A percentile compares a stretch with the other conserved stretches of the same genome.
Evolutionary conservation across 768 basidiomycete species (phyloP).

Genomic region (Gelatoporia subvermispora): DNA sequence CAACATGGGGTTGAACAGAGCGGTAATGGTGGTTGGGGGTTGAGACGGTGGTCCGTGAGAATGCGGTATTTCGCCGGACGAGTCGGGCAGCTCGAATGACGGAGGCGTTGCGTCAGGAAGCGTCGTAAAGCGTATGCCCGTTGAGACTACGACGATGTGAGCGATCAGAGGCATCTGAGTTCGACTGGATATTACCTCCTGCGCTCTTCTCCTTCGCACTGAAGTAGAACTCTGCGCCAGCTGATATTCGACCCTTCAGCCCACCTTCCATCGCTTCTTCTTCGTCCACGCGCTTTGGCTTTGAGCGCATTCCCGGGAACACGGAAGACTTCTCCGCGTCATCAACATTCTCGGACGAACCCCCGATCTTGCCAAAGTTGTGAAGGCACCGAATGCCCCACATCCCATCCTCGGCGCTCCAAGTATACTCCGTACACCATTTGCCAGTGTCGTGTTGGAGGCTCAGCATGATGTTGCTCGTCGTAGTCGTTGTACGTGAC

Average conservation of each 20-base stretch:
- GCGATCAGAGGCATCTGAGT: not conserved
- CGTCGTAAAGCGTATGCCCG: slow-evolving; percentile 92
- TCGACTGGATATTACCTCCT: slow-evolving; percentile 51
- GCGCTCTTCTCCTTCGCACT: slow-evolving; percentile 91
- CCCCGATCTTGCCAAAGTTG: slow-evolving; percentile 78
- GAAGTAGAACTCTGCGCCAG: slow-evolving; percentile 91
- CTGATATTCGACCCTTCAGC: slow-evolving; percentile 82
- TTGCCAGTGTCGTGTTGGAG: slow-evolving; percentile 90
- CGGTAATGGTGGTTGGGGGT: slow-evolving; percentile 92
- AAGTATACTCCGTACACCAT: slow-evolving; percentile 92
- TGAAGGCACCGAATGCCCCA: slow-evolving; percentile 84
- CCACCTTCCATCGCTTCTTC: slow-evolving; percentile 93
- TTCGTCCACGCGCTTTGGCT: slow-evolving; percentile 83
- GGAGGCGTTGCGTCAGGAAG: slow-evolving; percentile 74
- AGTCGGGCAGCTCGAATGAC: slow-evolving; percentile 45
- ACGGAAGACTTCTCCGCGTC: slow-evolving; percentile 24
- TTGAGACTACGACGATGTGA: slow-evolving; percentile 58
- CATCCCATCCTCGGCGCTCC: slow-evolving; percentile 93
- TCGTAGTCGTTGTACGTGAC: slow-evolving; percentile 36
- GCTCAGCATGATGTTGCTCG: slow-evolving; percentile 73
- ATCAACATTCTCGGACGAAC: slow-evolving; percentile 30
- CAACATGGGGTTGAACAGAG: slow-evolving; percentile 93
- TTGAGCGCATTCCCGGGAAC: slow-evolving; percentile 13
- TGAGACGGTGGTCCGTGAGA: slow-evolving; percentile 41
- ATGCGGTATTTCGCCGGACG: slow-evolving; percentile 27